Conservation (phyloP, 1,139 yeast species). For the Suhomyces anneliseae region DNA sequence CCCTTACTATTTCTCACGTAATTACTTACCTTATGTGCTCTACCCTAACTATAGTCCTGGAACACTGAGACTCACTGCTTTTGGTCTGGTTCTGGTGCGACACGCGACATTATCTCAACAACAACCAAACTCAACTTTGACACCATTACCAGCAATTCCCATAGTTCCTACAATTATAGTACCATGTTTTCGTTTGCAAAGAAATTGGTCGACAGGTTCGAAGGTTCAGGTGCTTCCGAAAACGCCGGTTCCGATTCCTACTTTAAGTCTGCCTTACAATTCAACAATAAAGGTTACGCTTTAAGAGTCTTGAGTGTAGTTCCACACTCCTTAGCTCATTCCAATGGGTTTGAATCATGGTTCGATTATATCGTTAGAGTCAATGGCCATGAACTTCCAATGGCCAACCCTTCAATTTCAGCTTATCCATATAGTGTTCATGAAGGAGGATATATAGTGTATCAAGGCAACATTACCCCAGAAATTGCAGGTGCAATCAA, state of each 20-base stretch:
- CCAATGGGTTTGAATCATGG: constrained; percentile 65
- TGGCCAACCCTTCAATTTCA: constrained; percentile 39
- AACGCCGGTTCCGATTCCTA: constrained; percentile 48
- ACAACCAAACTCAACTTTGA: background rate
- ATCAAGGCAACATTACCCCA: constrained; percentile 35
- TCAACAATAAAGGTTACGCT: constrained; percentile 46
- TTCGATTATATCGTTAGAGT: constrained; percentile 82
- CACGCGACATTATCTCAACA: constrained; percentile 1
- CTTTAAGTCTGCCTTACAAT: constrained; percentile 44
- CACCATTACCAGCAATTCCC: background rate
- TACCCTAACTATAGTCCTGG: no score
- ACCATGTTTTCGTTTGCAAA: constrained; percentile 87
- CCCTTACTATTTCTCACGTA: no score
- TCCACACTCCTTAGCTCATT: constrained; percentile 42
- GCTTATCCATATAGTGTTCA: constrained; percentile 35
- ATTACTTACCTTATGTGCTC: no score
- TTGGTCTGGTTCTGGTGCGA: background rate
- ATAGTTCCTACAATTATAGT: background rate
- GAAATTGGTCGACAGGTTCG: constrained; percentile 75
- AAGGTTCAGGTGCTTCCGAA: constrained; percentile 35
- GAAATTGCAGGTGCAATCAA: constrained; percentile 42
- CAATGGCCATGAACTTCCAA: constrained; percentile 72
- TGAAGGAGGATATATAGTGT: constrained; percentile 46
- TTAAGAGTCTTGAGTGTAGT: constrained; percentile 41
- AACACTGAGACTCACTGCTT: no score